Base-by-base conservation (phyloP, 1,284 basidiomycete species). In the Ceratobasidium theobromae region DNA sequence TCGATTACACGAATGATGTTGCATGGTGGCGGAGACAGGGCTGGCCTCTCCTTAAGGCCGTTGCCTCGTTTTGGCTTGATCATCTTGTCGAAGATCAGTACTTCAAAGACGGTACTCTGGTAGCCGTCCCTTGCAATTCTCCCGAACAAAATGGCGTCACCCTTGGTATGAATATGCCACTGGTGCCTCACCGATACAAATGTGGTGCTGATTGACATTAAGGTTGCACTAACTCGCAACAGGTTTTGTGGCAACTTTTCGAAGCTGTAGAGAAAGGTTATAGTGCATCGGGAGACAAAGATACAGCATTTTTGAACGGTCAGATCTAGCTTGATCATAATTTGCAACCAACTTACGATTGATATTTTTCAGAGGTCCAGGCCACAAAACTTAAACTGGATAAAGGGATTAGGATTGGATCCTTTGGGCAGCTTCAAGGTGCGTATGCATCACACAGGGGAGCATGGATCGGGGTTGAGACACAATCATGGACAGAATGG, bases 391-490 rank as follows among this genome's bases (percentile, higher is more conserved):
- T 76, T 3, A 78, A 80, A 69, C 87, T 90, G 83, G 88, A 90
- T 72, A 51, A 70, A 16, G 72, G 88, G n/a, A 75, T 90, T 38
- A 85, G 82, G 64, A 81, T 90, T 54, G 88, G 88, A 18, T 82
- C 78, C 12, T 89, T 86, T 86, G 86, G 87, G 3, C 87, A 90
- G 72, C 79, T 90, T 12, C 88, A 90, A 84, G 88, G 87, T 87
- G 35, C 12, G 70, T 41, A 14, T 5, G 16, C 40, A 33, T n/a
- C n/a, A n/a, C n/a, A n/a, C n/a, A n/a, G n/a, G n/a, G n/a, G n/a
- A n/a, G n/a, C n/a, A n/a, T n/a, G n/a, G n/a, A n/a, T n/a, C n/a
- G n/a, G n/a, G n/a, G n/a, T n/a, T n/a, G n/a, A n/a, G n/a, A n/a
- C n/a, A n/a, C 21, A 48, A 27, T 40, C 32, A 12, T 23, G 0